These are phyloP conservation scores for Allantophomopsis lycopodina DNA, from an alignment of 2,329 filamentous ascomycete species.

Conservation along the genomic window DNA sequence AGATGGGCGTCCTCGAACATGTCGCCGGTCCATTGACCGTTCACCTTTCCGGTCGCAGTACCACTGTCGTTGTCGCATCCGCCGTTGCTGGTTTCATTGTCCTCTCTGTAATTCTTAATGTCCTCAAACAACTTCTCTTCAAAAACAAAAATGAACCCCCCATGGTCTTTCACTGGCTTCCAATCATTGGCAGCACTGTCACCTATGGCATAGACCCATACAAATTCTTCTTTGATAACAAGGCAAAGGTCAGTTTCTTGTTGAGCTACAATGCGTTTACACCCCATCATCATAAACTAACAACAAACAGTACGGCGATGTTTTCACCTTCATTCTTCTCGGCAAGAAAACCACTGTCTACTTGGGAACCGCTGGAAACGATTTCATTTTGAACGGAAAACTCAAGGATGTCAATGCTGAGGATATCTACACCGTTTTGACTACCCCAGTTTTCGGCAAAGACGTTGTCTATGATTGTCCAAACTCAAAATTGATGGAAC, in stretches of 20 bases:
- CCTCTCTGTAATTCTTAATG: slow-evolving; percentile 59
- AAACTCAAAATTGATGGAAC: slow-evolving; percentile 87
- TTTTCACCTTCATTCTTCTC: slow-evolving; percentile 80
- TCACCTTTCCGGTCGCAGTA: slow-evolving; percentile 15
- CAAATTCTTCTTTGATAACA: slow-evolving; percentile 63
- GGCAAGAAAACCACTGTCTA: slow-evolving; percentile 84
- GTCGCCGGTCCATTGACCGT: slow-evolving; percentile 12
- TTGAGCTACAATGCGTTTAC: neutral
- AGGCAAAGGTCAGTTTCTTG: slow-evolving; percentile 51
- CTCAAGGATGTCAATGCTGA: slow-evolving; percentile 81
- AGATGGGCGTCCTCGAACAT: slow-evolving; percentile 16
- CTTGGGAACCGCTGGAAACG: slow-evolving; percentile 69
- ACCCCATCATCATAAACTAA: slow-evolving; percentile 20
- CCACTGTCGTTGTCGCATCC: slow-evolving; percentile 11
- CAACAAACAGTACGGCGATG: slow-evolving; percentile 58
- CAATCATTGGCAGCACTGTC: slow-evolving; percentile 79
- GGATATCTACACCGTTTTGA: slow-evolving; percentile 74
- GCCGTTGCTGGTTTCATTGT: slow-evolving; percentile 25
- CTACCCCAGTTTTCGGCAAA: slow-evolving; percentile 60
- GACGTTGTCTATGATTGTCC: slow-evolving; percentile 87
- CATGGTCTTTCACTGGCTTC: slow-evolving; percentile 69
- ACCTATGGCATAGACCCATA: slow-evolving; percentile 93
- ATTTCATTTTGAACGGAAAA: slow-evolving; percentile 87
- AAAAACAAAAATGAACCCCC: slow-evolving; percentile 73
- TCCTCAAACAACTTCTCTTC: slow-evolving; percentile 66